A percentile compares a stretch with the other conserved stretches of the same genome.
These are phyloP conservation scores for Aspergillus transmontanensis DNA, from an alignment of 2,329 filamentous ascomycete species.

Conservation along the genomic window DNA sequence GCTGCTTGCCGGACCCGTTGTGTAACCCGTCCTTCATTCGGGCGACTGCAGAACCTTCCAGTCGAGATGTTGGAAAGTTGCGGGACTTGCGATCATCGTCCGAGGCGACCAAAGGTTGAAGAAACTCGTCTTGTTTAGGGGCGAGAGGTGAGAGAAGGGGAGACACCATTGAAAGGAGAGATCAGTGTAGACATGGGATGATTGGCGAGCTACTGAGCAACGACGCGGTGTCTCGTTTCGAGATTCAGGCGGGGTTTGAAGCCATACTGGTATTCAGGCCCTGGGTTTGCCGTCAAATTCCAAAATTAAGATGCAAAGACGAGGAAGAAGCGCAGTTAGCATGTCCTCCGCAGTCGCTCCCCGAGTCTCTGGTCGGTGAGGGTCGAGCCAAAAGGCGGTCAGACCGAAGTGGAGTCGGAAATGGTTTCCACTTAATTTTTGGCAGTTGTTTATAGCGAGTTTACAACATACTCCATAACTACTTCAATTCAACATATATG, in stretches of 20 bases:
- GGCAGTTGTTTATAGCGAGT: too few species aligned
- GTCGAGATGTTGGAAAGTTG: neutral
- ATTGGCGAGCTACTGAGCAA: neutral
- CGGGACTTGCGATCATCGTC: slow-evolving; percentile 1
- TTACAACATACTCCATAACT: too few species aligned
- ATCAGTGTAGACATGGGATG: neutral
- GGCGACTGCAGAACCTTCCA: neutral
- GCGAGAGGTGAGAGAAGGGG: neutral
- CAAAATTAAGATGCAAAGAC: neutral
- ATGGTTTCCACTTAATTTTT: neutral
- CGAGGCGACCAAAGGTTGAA: neutral
- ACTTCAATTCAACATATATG: too few species aligned
- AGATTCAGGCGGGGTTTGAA: neutral
- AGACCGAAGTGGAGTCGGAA: neutral
- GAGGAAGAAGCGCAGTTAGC: neutral
- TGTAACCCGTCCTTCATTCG: slow-evolving; percentile 1
- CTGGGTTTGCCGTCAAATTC: neutral
- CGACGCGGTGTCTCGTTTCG: neutral
- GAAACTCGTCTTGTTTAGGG: neutral
- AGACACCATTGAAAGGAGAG: slow-evolving; percentile 10
- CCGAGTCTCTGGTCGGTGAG: neutral
- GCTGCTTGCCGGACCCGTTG: neutral
- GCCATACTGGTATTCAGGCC: neutral
- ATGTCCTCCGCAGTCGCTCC: neutral
- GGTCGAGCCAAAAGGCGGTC: slow-evolving; percentile 4